A percentile compares a stretch with the other conserved stretches of the same genome.
Conservation (phyloP, 805 yeast species). For the Kluyveromyces nonfermentans region DNA sequence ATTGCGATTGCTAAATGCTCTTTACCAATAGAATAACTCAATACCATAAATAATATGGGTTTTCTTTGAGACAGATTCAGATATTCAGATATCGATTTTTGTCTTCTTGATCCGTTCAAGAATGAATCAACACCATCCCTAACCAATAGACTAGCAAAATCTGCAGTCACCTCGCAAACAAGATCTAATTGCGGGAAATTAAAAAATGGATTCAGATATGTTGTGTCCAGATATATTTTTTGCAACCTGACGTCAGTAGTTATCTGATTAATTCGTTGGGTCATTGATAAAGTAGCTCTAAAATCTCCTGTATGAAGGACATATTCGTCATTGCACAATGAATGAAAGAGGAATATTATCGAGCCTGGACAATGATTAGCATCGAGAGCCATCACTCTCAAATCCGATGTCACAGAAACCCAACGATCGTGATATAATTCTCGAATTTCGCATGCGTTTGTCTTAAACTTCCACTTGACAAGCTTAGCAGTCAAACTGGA, state of each 20-base stretch:
- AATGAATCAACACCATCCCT: slow-evolving; percentile 18
- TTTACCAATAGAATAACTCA: slow-evolving; percentile 89
- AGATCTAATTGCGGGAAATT: slow-evolving; percentile 68
- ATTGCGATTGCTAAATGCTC: slow-evolving; percentile 70
- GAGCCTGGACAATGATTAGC: slow-evolving; percentile 99
- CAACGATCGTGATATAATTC: slow-evolving; percentile 36
- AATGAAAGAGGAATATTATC: slow-evolving; percentile 62
- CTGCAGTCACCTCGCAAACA: slow-evolving; percentile 54
- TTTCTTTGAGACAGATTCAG: slow-evolving; percentile 4
- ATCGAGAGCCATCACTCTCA: slow-evolving; percentile 53
- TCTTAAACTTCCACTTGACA: slow-evolving; percentile 43
- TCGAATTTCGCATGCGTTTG: slow-evolving; percentile 36
- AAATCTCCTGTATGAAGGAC: slow-evolving; percentile 89
- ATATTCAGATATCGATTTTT: slow-evolving; percentile 32
- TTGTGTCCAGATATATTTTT: slow-evolving; percentile 77
- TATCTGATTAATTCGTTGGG: slow-evolving; percentile 30
- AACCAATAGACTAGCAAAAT: slow-evolving; percentile 37
- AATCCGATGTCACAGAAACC: slow-evolving; percentile 33
- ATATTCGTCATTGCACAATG: slow-evolving; percentile 11
- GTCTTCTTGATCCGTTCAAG: slow-evolving; percentile 14
- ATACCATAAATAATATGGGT: slow-evolving; percentile 40
- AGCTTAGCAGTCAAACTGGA: slow-evolving; percentile 60
- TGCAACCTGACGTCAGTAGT: slow-evolving; percentile 34
- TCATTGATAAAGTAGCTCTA: slow-evolving; percentile 51
- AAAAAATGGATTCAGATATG: slow-evolving; percentile 69